Evolutionary conservation across 1,284 basidiomycete species (phyloP), one percentile per base, ranked within the genome.

Genomic region (Anthracocystis panici-leucophaei): DNA sequence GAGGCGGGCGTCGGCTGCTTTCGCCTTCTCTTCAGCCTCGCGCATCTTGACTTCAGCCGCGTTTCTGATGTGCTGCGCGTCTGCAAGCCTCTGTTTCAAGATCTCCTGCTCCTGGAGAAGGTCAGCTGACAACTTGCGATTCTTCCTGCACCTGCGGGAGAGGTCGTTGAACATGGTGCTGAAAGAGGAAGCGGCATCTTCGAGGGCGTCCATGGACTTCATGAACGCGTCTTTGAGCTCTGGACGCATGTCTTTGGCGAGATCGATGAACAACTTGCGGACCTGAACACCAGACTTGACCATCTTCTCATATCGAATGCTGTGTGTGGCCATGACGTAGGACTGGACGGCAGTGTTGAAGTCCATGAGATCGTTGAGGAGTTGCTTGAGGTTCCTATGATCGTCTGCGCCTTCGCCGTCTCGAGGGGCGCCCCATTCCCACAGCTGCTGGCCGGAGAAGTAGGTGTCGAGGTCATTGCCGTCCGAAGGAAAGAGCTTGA

Each of bases 401-500:
- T 42, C 45, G 9, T 52, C 41, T 16, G 52, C 31, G 20, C 2
- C 10, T 2, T 53, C 40, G 16, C 16, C 27, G 8, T 6, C 7
- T 9, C 20, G 33, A 2, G 38, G 31, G 0, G 7, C 3, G n/a
- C 3, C 54, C 3, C 40, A 11, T 5, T 64, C 59, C 40, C 40
- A 46, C 2, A n/a, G 42, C 9, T 58, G 60, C 33, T 63, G 61
- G 10, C 59, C 60, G 2, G 57, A 44, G 25, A 77, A 63, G 31
- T 77, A 77, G 31, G 33, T 55, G 57, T 51, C 57, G 45, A 77
- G 63, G 21, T 77, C 75, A 29, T 69, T 51, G 57, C 59, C 63
- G 31, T 77, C 75, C 16, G 65, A 63, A 14, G 75, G 75, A 21
- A 27, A 77, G 42, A 77, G 70, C 21, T 41, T 51, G 41, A 73